Evolutionary conservation across 306 rosid genomes (phyloP), one percentile per base, ranked within the genome.

Genomic region (Cicer bijugum): DNA sequence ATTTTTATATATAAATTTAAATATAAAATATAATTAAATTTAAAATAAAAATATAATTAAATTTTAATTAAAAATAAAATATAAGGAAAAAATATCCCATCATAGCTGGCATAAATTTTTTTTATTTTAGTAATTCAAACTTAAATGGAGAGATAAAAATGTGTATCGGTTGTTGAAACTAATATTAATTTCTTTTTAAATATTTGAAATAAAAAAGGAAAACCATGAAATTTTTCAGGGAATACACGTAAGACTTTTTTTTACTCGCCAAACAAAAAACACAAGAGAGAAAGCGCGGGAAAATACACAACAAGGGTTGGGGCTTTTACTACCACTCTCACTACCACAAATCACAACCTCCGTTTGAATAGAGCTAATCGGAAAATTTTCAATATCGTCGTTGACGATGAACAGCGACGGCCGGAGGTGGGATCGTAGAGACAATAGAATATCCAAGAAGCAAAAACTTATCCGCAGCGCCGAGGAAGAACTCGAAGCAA

Each of bases 401-500:
- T 46, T 47, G 23, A 55, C 71, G 8, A 93, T 91, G 97, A 85
- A 38, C 74, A 67, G 86, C 81, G 93, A 76, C 0, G 35, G 76
- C 76, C 84, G 96, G 16, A 79, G 83, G 68, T 78, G 96, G 44
- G 92, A 87, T 55, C 79, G 86, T 17, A 62, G 67, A 40, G 87
- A 86, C 43, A 38, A 53, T 51, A 74, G 86, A 48, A 73, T 50
- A 51, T 73, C 84, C 56, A 91, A 88, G 86, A 88, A 89, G 89
- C 92, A 84, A 83, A 89, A 84, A 87, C 80, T 84, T 9, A 74
- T 84, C 65, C 89, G 90, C 80, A 84, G n/a, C 50, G 89, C 97
- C 7, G 98, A 83, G 83, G 98, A 91, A 65, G 98, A 88, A 75
- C 88, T 91, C 66, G 97, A 94, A 80, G 81, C 95, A 0, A 94